Conservation (phyloP, 1,284 basidiomycete genomes). For the Flammula alnicola region DNA sequence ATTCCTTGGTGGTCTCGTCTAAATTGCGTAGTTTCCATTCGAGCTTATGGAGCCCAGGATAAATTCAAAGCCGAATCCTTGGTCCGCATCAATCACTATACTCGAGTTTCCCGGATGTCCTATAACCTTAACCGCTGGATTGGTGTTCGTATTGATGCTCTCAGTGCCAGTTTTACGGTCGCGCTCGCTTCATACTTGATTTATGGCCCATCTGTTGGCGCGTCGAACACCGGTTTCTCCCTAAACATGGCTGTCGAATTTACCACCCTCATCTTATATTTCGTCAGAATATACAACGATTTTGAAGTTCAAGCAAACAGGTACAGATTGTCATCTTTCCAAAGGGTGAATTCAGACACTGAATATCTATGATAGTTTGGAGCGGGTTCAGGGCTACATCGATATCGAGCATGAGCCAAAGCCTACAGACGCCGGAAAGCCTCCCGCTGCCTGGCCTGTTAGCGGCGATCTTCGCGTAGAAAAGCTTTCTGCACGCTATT, state of each 20-base stretch:
- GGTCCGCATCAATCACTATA: slow-evolving; percentile 44
- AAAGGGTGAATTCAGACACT: slow-evolving; percentile 47
- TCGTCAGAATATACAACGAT: slow-evolving; percentile 39
- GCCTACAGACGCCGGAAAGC: slow-evolving; percentile 49
- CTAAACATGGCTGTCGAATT: slow-evolving; percentile 56
- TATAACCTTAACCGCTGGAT: slow-evolving; percentile 52
- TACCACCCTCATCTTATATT: slow-evolving; percentile 46
- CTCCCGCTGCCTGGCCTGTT: slow-evolving; percentile 71
- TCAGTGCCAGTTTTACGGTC: slow-evolving; percentile 40
- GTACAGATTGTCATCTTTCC: slow-evolving; percentile 52
- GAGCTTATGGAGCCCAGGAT: slow-evolving; percentile 48
- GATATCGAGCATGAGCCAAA: slow-evolving; percentile 73
- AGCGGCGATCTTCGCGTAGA: slow-evolving; percentile 70
- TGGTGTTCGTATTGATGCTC: slow-evolving; percentile 43
- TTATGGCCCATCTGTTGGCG: slow-evolving; percentile 55
- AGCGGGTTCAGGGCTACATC: slow-evolving; percentile 75
- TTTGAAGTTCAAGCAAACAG: slow-evolving; percentile 44
- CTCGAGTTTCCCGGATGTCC: slow-evolving; percentile 42
- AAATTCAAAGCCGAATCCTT: slow-evolving; percentile 39
- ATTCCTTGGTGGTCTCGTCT: slow-evolving; percentile 22
- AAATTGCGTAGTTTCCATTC: slow-evolving; percentile 54
- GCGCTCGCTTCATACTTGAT: slow-evolving; percentile 56
- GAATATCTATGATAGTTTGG: slow-evolving; percentile 49
- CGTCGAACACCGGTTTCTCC: slow-evolving; percentile 56
- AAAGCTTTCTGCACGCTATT: slow-evolving; percentile 60